Evolutionary conservation across 495 filamentous ascomycete species (phyloP).

Genomic region (Talaromyces thailandensis): DNA sequence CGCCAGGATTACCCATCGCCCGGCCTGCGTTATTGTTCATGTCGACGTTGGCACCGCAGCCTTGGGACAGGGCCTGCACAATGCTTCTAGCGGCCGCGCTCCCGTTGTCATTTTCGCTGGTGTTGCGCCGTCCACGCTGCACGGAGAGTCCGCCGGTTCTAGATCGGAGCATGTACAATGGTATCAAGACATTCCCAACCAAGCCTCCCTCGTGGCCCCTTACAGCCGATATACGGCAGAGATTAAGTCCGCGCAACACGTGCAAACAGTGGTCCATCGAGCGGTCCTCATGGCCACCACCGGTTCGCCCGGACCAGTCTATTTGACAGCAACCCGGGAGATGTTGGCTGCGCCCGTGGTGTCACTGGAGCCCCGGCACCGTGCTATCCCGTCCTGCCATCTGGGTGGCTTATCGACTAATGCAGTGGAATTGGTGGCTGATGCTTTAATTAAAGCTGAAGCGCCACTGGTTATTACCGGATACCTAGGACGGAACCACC

Average conservation of each 20-base stretch:
- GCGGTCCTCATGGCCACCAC: slow-evolving; percentile 20
- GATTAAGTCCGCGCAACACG: slow-evolving; percentile 17
- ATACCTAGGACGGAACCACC: slow-evolving; percentile 16
- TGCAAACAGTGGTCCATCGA: slow-evolving; percentile 15
- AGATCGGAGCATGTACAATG: slow-evolving; percentile 21
- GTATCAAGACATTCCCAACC: slow-evolving; percentile 20
- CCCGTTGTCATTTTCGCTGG: slow-evolving; percentile 21
- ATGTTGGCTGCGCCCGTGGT: slow-evolving; percentile 15
- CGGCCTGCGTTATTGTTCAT: slow-evolving; percentile 18
- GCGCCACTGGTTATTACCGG: slow-evolving; percentile 18
- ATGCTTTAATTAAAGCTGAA: slow-evolving; percentile 13
- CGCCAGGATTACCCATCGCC: slow-evolving; percentile 14
- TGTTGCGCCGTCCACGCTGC: slow-evolving; percentile 13
- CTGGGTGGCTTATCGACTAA: slow-evolving; percentile 10
- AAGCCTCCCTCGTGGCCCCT: slow-evolving; percentile 13
- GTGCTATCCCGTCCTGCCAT: slow-evolving; percentile 9
- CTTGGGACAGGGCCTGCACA: slow-evolving; percentile 19
- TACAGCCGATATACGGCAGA: slow-evolving; percentile 19
- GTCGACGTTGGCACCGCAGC: slow-evolving; percentile 21
- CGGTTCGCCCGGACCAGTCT: slow-evolving; percentile 18
- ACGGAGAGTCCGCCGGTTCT: slow-evolving; percentile 15
- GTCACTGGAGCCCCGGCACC: slow-evolving; percentile 3
- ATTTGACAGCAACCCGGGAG: slow-evolving; percentile 23
- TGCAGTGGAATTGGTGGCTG: slow-evolving; percentile 12
- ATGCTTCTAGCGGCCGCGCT: slow-evolving; percentile 19